phyloP scores from a whole-genome alignment of 139 green algal genomes.

The Tetradesmus lagerheimii region DNA sequence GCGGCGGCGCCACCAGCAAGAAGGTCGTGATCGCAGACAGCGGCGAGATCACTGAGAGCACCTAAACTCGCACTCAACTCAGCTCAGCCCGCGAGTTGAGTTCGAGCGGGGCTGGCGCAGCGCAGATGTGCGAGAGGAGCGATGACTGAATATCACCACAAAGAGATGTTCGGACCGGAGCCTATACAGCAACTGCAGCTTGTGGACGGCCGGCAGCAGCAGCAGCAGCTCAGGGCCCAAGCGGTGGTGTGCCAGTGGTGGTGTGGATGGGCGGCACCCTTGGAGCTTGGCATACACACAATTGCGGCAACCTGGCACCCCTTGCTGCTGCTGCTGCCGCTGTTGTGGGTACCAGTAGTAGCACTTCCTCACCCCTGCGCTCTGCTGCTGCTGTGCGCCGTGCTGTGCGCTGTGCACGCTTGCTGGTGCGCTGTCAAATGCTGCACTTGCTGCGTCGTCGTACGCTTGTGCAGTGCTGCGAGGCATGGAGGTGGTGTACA shows the following conservation, averaged over 20 bases:
- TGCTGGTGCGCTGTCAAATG: neutral
- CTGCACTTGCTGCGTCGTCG: neutral
- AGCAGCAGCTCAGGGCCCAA: neutral
- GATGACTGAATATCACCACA: too few species aligned
- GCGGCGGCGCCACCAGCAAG: constrained; percentile 80
- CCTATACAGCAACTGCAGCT: neutral
- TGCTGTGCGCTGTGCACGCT: neutral
- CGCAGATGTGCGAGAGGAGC: too few species aligned
- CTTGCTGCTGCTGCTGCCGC: neutral
- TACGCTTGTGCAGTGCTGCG: constrained; percentile 77
- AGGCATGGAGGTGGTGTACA: constrained; percentile 95
- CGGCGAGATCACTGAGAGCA: constrained; percentile 73
- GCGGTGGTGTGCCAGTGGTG: neutral
- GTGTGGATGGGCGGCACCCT: neutral
- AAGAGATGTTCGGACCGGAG: too few species aligned
- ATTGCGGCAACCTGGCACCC: neutral
- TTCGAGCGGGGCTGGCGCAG: too few species aligned
- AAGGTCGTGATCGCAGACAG: constrained; percentile 84
- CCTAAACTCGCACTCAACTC: neutral
- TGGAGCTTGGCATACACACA: neutral
- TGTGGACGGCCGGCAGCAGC: neutral
- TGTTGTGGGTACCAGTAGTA: too few species aligned
- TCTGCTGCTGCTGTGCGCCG: neutral
- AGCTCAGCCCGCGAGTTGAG: neutral
- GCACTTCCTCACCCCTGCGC: too few species aligned